These are phyloP conservation scores for Hericium erinaceus DNA, from an alignment of 768 basidiomycete species.

Conservation along the genomic window DNA sequence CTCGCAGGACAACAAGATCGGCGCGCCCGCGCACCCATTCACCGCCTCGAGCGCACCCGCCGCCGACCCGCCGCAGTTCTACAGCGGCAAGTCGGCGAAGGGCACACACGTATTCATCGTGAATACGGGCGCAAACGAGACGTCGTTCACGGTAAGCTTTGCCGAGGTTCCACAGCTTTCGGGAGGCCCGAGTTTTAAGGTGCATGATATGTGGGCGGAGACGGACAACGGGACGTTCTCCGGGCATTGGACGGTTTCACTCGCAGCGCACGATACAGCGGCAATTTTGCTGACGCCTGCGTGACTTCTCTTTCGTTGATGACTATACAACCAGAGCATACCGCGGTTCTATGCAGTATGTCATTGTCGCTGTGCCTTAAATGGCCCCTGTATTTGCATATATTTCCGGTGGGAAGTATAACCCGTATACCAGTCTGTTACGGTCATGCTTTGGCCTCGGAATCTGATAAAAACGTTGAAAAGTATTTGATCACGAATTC, in stretches of 20 bases:
- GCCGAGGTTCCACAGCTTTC: conserved; percentile 36
- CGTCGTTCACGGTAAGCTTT: conserved; percentile 37
- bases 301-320: background rate
- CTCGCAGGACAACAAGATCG: conserved; percentile 38
- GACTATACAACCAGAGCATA: background rate
- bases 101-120: conserved; percentile 48
- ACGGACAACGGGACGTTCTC: conserved; percentile 33
- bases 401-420: background rate
- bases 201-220: conserved; percentile 50
- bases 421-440: background rate
- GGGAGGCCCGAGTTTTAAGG: conserved; percentile 16
- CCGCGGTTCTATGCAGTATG: background rate
- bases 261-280: conserved; percentile 44
- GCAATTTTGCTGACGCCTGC: conserved; percentile 34
- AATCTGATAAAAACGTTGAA: no score
- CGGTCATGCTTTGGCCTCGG: no score
- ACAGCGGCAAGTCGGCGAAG: conserved; percentile 37
- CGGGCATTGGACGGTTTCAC: conserved; percentile 28
- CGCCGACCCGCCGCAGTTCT: conserved; percentile 44
- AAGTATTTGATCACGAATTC: no score
- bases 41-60: conserved; percentile 29
- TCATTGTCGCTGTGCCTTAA: background rate
- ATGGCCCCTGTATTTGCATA: no score
- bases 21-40: conserved; percentile 41
- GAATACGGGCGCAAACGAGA: conserved; percentile 31